phyloP scores from a whole-genome alignment of 164 flowering plant genomes.

The Aristolochia californica region DNA sequence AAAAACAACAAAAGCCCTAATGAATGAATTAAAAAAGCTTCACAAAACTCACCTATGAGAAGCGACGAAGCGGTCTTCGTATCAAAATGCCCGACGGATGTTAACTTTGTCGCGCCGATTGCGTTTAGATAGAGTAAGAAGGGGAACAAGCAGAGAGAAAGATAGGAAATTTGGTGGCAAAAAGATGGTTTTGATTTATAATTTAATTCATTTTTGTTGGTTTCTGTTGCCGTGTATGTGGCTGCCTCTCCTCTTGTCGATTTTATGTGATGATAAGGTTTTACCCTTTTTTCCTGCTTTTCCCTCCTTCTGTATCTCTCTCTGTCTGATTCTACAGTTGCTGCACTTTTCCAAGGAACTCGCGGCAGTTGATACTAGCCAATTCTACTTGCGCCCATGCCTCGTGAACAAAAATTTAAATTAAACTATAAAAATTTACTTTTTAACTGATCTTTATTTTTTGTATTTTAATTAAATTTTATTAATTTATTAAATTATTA shows the following conservation, averaged over 20 bases:
- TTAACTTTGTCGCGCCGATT: too few species aligned
- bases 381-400: too few species aligned
- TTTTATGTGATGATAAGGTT: conserved; percentile 1
- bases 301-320: neutral
- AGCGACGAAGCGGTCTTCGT: too few species aligned
- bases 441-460: too few species aligned
- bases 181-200: neutral
- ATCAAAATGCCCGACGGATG: too few species aligned
- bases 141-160: neutral
- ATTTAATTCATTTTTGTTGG: neutral
- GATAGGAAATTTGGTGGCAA: conserved; percentile 1
- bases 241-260: conserved; percentile 1
- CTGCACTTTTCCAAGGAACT: neutral
- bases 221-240: neutral
- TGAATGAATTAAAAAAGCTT: too few species aligned
- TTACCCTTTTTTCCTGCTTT: neutral
- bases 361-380: neutral
- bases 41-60: too few species aligned
- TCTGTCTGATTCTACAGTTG: neutral
- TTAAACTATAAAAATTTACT: too few species aligned
- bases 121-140: too few species aligned
- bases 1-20: too few species aligned
- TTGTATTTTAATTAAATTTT: too few species aligned
- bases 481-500: too few species aligned
- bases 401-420: neutral